phyloP scores from a whole-genome alignment of 805 yeast species.

The Candida suzukii region DNA sequence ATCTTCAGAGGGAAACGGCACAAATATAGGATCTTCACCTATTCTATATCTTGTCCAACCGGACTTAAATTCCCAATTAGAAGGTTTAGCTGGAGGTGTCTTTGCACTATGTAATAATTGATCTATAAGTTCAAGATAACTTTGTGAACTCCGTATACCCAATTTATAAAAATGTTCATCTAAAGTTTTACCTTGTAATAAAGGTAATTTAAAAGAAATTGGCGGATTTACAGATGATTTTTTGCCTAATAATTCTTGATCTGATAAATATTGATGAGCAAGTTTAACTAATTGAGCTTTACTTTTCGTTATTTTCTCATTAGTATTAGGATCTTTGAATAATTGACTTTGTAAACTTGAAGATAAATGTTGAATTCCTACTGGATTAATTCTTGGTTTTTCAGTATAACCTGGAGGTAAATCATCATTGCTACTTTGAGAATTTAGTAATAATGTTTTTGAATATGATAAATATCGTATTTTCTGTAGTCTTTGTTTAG shows the following conservation, averaged over 20 bases:
- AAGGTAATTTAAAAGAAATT: slow-evolving; percentile 56
- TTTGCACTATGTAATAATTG: slow-evolving; percentile 30
- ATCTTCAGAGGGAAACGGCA: slow-evolving; percentile 64
- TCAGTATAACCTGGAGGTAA: slow-evolving; percentile 9
- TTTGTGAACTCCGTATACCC: slow-evolving; percentile 52
- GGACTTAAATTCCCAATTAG: slow-evolving; percentile 46
- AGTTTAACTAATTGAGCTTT: slow-evolving; percentile 35
- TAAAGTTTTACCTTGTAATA: slow-evolving; percentile 60
- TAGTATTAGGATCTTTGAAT: slow-evolving; percentile 35
- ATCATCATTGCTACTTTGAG: too few relatives aligned
- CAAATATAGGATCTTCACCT: slow-evolving; percentile 46
- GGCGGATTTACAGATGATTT: slow-evolving; percentile 58
- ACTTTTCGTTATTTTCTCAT: slow-evolving; percentile 18
- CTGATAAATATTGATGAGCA: slow-evolving; percentile 52
- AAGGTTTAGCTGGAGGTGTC: slow-evolving; percentile 29
- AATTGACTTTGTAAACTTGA: slow-evolving; percentile 49
- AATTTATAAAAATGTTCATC: slow-evolving; percentile 81
- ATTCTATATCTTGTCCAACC: slow-evolving; percentile 81
- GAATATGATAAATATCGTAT: too few relatives aligned
- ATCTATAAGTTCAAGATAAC: slow-evolving; percentile 49
- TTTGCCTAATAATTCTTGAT: slow-evolving; percentile 69
- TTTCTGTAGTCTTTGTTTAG: too few relatives aligned
- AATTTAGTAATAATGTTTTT: too few relatives aligned
- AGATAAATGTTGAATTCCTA: slow-evolving; percentile 76
- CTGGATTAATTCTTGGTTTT: slow-evolving; percentile 58